Evolutionary conservation across 2,329 filamentous ascomycete species (phyloP).

Genomic region (Penicillium frequentans): DNA sequence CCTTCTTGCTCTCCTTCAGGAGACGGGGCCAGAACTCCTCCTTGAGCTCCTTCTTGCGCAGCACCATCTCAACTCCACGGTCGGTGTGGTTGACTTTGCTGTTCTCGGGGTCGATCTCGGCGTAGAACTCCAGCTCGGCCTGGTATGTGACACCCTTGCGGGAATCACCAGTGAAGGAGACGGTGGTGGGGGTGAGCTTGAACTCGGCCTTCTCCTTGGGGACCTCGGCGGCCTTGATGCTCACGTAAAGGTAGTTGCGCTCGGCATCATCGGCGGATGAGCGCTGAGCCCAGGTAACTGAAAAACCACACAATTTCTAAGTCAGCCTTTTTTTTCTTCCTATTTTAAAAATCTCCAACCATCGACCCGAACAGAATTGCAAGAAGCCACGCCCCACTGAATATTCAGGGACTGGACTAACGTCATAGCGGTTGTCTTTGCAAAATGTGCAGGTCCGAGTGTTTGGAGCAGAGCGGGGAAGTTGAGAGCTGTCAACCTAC

Average conservation of each 20-base stretch:
- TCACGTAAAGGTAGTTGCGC: constrained; percentile 95
- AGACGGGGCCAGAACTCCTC: constrained; percentile 95
- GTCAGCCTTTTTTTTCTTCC: constrained; percentile 4
- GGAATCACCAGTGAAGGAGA: constrained; percentile 82
- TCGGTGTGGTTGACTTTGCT: constrained; percentile 85
- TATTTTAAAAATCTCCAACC: not conserved
- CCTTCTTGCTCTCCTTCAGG: constrained; percentile 84
- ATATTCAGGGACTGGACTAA: constrained; percentile 7
- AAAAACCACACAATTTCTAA: constrained; percentile 6
- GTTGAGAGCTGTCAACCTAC: constrained; percentile 36
- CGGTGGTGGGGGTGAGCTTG: constrained; percentile 72
- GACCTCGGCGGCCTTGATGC: constrained; percentile 85
- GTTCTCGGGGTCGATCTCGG: constrained; percentile 81
- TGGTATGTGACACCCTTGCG: constrained; percentile 85
- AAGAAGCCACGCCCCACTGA: not conserved
- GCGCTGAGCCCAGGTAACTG: constrained; percentile 98
- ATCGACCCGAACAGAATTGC: not conserved
- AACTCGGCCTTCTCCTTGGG: constrained; percentile 73
- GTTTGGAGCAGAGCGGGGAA: constrained; percentile 31
- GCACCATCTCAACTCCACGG: constrained; percentile 84
- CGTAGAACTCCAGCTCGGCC: constrained; percentile 83
- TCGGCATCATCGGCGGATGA: constrained; percentile 74
- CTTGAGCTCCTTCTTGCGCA: constrained; percentile 96
- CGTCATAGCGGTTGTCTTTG: constrained; percentile 15
- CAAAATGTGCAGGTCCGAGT: constrained; percentile 23